Percentiles rank a stretch among this genome's conserved stretches.
Evolutionary conservation across 2,329 filamentous ascomycete species (phyloP).

Genomic region (Penicillium fuscoglaucum): DNA sequence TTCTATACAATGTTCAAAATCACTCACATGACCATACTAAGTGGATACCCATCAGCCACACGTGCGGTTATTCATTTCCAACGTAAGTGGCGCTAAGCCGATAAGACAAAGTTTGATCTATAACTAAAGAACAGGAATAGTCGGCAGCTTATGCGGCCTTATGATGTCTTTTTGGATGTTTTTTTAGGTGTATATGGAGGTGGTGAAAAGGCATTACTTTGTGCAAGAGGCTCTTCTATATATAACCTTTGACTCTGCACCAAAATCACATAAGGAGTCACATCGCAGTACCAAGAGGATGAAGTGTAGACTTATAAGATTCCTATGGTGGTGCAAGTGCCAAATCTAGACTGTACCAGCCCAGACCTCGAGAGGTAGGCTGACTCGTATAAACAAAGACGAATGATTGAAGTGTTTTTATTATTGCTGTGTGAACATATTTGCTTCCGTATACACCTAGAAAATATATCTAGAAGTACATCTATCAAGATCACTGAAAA

Average conservation of each 20-base stretch:
- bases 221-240: too few relatives aligned
- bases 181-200: too few relatives aligned
- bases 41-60: slow-evolving; percentile 5
- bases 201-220: too few relatives aligned
- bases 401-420: background rate
- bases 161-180: too few relatives aligned
- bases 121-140: background rate
- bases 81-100: slow-evolving; percentile 1
- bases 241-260: background rate
- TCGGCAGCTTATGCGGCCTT: too few relatives aligned
- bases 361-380: background rate
- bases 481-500: too few relatives aligned
- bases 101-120: background rate
- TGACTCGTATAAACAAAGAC: background rate
- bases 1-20: background rate
- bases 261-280: background rate
- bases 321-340: background rate
- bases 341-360: background rate
- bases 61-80: background rate
- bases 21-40: background rate
- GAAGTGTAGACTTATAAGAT: background rate
- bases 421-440: background rate
- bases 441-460: too few relatives aligned
- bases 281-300: too few relatives aligned
- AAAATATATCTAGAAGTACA: too few relatives aligned